Evolutionary conservation across 1,284 basidiomycete genomes (phyloP), one percentile per base, ranked within the genome.

Genomic region (Erythrobasidium hasegawianum): DNA sequence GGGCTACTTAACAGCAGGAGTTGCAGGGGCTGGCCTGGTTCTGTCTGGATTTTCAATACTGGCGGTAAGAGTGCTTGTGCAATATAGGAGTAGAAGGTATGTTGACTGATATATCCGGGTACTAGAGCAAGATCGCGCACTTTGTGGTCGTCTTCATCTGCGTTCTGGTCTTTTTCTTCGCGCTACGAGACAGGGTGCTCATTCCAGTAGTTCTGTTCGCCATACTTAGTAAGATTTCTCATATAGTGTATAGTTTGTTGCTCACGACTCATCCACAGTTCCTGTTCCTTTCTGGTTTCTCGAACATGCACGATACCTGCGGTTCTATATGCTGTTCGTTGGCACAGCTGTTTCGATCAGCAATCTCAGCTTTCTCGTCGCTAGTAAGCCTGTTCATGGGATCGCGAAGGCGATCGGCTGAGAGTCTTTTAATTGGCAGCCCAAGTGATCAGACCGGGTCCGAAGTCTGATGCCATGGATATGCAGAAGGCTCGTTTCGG

Each of bases 51-150:
- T 65, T 33, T 50, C 55, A 2, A 58, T 65, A 9, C 22, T 65
- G 13, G 62, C 62, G 7, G 61, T 64, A 27, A 55, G n/a, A n/a
- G n/a, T n/a, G n/a, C n/a, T n/a, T n/a, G n/a, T n/a, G n/a, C n/a
- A n/a, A n/a, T n/a, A n/a, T n/a, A n/a, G n/a, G n/a, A n/a, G n/a
- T n/a, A n/a, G n/a, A n/a, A n/a, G n/a, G n/a, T n/a, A n/a, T n/a
- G 60, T 41, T n/a, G 40, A 41, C 29, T 22, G 5, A 14, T 14
- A 41, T 16, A 11, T 24, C 26, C 14, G 10, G 11, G 8, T n/a
- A 14, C 61, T n/a, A 64, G 61, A 58, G 56, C 47, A 65, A 65
- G 38, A 65, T 65, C 16, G 62, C 62, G 9, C 45, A 45, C 33
- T 50, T 65, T 29, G 56, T 29, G 2, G 11, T 58, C 7, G 56